Base-by-base conservation (phyloP, 495 filamentous ascomycete genomes). In the Trichoderma erinaceum region DNA sequence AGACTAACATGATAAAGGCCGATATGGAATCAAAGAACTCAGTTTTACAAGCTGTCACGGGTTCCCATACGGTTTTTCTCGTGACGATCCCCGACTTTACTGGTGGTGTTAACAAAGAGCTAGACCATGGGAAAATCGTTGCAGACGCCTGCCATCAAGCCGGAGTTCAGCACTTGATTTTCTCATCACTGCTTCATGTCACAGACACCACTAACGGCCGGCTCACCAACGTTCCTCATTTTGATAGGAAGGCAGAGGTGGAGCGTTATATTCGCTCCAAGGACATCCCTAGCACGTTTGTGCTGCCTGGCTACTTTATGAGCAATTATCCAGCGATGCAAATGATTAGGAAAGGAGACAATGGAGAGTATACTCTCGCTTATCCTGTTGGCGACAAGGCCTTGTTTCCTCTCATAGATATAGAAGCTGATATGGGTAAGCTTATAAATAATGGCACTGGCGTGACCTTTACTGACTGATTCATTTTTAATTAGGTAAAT, bases 281-380 rank as follows among this genome's bases (percentile, higher is more conserved):
- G 8, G 80, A 75, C 10, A 72, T 90, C 18, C 80, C 80, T 0
- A 77, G 81, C 68, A 85, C 83, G 0, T 88, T 84, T 71, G 80
- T 88, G 70, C 70, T 85, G 41, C 80, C 85, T 2, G 87, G 84
- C 15, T 83, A 81, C 70, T 89, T 83, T 78, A 88, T 88, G 86
- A 77, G 76, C 68, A 87, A 86, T 70, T 61, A 80, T 25, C 66
- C 68, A 12, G 35, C 35, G 35, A 2, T 38, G 2, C 71, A 70
- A 67, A 73, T 76, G 67, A 70, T 70, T 23, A 70, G 66, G 15
- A 75, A 74, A 32, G 73, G 73, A 25, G 76, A 75, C 41, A 66
- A 73, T 46, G 66, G 44, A 25, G 70, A 70, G 46, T 83, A 78
- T 73, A 77, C 77, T n/a, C 68, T 86, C 18, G 69, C 71, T 11